Conservation (phyloP, 2,329 filamentous ascomycete species). For the Fusarium gaditjirri region DNA sequence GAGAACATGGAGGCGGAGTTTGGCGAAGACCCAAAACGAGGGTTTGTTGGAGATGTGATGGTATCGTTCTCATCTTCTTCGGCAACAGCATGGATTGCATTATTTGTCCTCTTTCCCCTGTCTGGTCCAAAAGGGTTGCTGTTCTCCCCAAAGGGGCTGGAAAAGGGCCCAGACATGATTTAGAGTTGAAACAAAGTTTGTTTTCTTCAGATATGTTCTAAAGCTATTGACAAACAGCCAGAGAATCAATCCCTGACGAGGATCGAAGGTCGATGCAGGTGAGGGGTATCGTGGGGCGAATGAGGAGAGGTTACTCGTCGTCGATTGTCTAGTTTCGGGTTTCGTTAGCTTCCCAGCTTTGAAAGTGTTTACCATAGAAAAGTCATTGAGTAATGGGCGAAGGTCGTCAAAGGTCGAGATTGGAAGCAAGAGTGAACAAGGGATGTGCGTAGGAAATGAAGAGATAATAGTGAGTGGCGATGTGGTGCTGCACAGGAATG, state of each 20-base stretch:
- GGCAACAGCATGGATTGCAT: conserved; percentile 66
- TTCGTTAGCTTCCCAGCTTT: conserved; percentile 62
- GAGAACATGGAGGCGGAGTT: conserved; percentile 55
- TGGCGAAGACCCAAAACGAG: conserved; percentile 62
- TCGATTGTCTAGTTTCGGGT: conserved; percentile 72
- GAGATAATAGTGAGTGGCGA: conserved; percentile 10
- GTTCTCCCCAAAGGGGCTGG: conserved; percentile 74
- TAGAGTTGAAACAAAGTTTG: conserved; percentile 13
- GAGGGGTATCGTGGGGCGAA: conserved; percentile 71
- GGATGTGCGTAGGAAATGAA: background rate
- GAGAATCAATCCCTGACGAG: conserved; percentile 60
- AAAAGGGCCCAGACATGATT: conserved; percentile 81
- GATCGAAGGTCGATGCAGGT: conserved; percentile 77
- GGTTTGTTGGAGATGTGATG: conserved; percentile 78
- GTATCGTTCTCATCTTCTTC: conserved; percentile 86
- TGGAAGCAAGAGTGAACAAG: background rate
- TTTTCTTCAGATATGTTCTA: background rate
- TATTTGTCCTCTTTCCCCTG: conserved; percentile 37
- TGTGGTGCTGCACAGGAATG: conserved; percentile 7
- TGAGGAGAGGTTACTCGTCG: conserved; percentile 64
- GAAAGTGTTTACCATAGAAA: conserved; percentile 52
- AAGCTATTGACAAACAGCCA: conserved; percentile 17
- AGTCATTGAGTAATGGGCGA: background rate
- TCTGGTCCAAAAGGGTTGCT: conserved; percentile 49
- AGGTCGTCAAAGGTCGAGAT: background rate